Base-by-base conservation (phyloP, 2,329 filamentous ascomycete genomes). In the Pseudocercospora crystallina region DNA sequence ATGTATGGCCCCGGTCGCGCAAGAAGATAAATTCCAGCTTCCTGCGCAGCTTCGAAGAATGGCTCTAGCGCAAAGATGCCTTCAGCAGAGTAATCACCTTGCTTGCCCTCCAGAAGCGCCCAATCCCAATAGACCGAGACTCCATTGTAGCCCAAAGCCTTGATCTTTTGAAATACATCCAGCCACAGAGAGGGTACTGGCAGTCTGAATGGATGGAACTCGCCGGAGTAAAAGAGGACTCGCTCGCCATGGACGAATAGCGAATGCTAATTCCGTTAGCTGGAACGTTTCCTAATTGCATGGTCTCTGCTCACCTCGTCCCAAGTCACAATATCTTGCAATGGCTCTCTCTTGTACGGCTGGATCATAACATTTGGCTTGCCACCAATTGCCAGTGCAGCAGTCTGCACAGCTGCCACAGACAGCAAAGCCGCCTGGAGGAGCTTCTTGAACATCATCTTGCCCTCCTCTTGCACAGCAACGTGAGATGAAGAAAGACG, bases 101-200 rank as follows among this genome's bases (percentile, higher is more conserved):
- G 83, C 52, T 85, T 84, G 2, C 86, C 87, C 66, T 94, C 89
- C 0, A 90, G 68, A 2, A 92, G 72, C 2, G 85, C 86, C 89
- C 88, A 95, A 61, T 90, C 80, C 5, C 85, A 76, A 62, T 92
- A 92, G 67, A 91, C 90, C 0, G 86, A 90, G 1, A 91, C 85
- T 38, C 82, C 80, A 61, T 87, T 92, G 71, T 90, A 91, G 0
- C 89, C 89, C 1, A 90, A 71, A 0, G 87, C 85, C 68, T 87
- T 90, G 68, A 92, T 82, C 70, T 95, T 95, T 62, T 94, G 85
- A 60, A 95, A 86, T 2, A 92, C 65, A 58, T 92, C 89, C 8
- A 87, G 74, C 74, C 84, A 85, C 4, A 87, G 73, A 41, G 75
- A 73, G 2, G 81, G 77, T 1, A 86, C 82, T 1, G 83, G 82